A percentile compares a stretch with the other conserved stretches of the same genome.
These are phyloP conservation scores for Saccharum hybrid DNA, from an alignment of 202 grass and related monocot species.

Conservation along the genomic window DNA sequence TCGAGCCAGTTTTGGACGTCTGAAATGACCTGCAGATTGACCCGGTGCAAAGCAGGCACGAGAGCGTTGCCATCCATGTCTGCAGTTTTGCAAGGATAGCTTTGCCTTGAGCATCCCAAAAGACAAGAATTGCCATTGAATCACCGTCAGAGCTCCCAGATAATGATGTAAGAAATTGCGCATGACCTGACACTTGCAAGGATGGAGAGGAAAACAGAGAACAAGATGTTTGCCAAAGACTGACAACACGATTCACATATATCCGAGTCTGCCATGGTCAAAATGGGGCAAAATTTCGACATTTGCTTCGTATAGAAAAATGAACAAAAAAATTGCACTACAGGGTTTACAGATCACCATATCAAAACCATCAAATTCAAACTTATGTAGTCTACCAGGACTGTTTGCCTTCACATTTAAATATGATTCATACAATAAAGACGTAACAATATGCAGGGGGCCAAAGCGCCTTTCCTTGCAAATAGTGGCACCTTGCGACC, in stretches of 20 bases:
- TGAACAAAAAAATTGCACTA: constrained; percentile 60
- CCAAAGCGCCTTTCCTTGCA: constrained; percentile 41
- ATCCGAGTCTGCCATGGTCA: neutral
- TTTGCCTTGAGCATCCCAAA: neutral
- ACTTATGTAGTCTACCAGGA: constrained; percentile 47
- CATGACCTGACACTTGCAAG: neutral
- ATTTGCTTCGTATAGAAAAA: constrained; percentile 56
- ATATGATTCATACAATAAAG: constrained; percentile 44
- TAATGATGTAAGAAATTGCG: neutral
- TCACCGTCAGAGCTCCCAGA: neutral
- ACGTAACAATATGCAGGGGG: constrained; percentile 12
- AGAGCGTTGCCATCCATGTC: neutral
- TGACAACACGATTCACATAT: constrained; percentile 32
- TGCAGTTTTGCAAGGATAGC: neutral
- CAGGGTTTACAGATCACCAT: constrained; percentile 48
- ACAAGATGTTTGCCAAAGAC: neutral
- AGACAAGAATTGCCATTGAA: neutral
- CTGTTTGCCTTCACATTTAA: constrained; percentile 41
- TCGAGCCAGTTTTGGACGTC: constrained; percentile 30
- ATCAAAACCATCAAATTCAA: constrained; percentile 56
- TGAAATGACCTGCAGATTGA: constrained; percentile 39
- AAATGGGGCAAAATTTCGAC: constrained; percentile 31
- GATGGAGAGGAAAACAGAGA: neutral
- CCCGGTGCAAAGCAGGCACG: neutral
- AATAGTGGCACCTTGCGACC: constrained; percentile 34